Percentiles rank a stretch among this genome's conserved stretches.
Evolutionary conservation across 2,329 filamentous ascomycete genomes (phyloP).

Genomic region (Cladosporium halotolerans): DNA sequence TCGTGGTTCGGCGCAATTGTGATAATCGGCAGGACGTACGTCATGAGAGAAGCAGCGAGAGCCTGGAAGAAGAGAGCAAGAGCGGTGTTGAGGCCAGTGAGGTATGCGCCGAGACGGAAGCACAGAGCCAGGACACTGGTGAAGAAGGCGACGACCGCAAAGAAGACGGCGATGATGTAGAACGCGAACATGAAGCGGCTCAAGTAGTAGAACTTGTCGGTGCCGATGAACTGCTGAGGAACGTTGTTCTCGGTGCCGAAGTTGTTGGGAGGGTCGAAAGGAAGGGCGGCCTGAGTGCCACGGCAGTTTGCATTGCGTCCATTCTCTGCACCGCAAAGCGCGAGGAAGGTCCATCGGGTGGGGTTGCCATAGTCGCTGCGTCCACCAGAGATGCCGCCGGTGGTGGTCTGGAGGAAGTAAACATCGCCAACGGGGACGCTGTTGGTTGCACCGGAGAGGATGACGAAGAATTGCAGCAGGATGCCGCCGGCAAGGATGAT

Average conservation of each 20-base stretch:
- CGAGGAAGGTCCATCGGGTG: constrained; percentile 88
- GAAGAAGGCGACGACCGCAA: constrained; percentile 63
- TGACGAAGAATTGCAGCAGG: constrained; percentile 59
- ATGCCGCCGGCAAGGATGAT: constrained; percentile 57
- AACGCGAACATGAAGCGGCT: constrained; percentile 93
- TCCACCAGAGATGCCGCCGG: constrained; percentile 58
- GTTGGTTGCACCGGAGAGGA: constrained; percentile 54
- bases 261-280: constrained; percentile 56
- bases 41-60: constrained; percentile 65
- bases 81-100: constrained; percentile 54
- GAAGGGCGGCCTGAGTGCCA: constrained; percentile 54
- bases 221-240: constrained; percentile 48
- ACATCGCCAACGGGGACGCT: constrained; percentile 60
- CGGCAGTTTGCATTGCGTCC: constrained; percentile 58
- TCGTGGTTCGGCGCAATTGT: not conserved
- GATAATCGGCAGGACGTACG: constrained; percentile 47
- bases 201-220: constrained; percentile 69
- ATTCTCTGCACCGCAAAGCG: constrained; percentile 60
- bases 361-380: constrained; percentile 50
- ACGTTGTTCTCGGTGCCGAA: constrained; percentile 53
- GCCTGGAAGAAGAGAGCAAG: constrained; percentile 64
- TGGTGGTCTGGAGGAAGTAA: constrained; percentile 81
- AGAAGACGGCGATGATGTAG: constrained; percentile 77
- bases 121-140: constrained; percentile 62
- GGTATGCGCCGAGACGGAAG: constrained; percentile 62